These are phyloP conservation scores for Sporisorium iseilematis-ciliati DNA, from an alignment of 1,284 basidiomycete species.

Conservation along the genomic window DNA sequence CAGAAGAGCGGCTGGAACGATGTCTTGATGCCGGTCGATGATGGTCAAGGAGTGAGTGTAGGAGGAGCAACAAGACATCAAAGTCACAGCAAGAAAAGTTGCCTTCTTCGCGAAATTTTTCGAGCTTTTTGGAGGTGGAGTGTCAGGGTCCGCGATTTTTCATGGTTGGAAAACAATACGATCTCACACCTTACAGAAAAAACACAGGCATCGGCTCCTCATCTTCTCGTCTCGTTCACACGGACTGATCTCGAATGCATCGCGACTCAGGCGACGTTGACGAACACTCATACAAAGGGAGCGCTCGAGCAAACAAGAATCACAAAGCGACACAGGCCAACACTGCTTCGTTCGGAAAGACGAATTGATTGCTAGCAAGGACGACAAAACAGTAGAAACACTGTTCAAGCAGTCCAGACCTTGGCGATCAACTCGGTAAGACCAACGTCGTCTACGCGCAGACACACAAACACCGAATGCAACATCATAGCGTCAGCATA, in stretches of 20 bases:
- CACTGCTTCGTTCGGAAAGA: neutral
- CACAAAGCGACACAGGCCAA: no score
- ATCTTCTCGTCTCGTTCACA: neutral
- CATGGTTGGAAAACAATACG: neutral
- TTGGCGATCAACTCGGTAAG: slow-evolving; percentile 79
- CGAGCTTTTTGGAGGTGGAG: slow-evolving; percentile 31
- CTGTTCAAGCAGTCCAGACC: slow-evolving; percentile 76
- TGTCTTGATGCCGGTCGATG: neutral
- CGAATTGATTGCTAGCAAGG: slow-evolving; percentile 14
- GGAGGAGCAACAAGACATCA: slow-evolving; percentile 7
- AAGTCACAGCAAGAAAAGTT: slow-evolving; percentile 28
- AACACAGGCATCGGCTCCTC: no score
- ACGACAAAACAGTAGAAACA: neutral
- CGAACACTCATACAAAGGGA: no score
- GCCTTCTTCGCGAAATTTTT: slow-evolving; percentile 29
- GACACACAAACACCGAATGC: neutral
- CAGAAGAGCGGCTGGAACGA: no score
- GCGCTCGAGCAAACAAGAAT: no score
- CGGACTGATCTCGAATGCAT: no score
- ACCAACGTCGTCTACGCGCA: slow-evolving; percentile 80
- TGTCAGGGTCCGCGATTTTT: slow-evolving; percentile 36
- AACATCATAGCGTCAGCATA: slow-evolving; percentile 12
- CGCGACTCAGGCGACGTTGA: neutral
- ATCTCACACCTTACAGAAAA: slow-evolving; percentile 5
- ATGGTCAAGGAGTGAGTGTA: neutral